Evolutionary conservation across 2,329 filamentous ascomycete genomes (phyloP), one percentile per base, ranked within the genome.

Genomic region (Cephalotrichum gorgonifer): DNA sequence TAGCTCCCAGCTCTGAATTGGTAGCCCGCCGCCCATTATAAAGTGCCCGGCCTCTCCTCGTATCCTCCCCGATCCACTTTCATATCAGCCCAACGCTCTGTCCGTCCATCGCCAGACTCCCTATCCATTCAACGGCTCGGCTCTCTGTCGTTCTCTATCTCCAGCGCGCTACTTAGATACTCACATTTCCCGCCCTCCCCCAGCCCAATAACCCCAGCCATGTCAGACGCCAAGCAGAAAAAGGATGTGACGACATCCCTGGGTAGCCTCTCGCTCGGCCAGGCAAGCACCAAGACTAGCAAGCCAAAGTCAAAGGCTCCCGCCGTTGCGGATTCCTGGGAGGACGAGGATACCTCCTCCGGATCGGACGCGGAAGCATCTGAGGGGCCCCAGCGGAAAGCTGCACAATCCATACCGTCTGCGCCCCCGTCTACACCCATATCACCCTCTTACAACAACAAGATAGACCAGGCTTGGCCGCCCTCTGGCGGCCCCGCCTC

Each of bases 391-490:
- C 9, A 6, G 17, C 20, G 22, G 17, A 39, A 39, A 22, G n/a
- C 6, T 20, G 20, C 35, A 23, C 47, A 51, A 30, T 55, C 55
- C 12, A 60, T 62, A 22, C 67, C 73, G 43, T 65, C 62, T 8
- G 76, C 81, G 20, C 84, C 84, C 26, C 83, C 83, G 2, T 80
- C 83, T 0, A 87, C 82, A 1, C 83, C 85, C 11, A 75, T 79
- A 55, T 79, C 79, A 0, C 76, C 80, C 3, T 71, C 67, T 11
- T 64, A 67, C 51, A 56, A 54, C 52, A 52, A 55, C 33, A 22
- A 9, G 52, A 58, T 56, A 46, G 56, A 43, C 44, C 41, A 2
- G 51, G 55, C 43, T 48, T 54, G 50, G 55, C 48, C n/a, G 45
- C 39, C 15, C 55, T 52, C 30, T 6, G 41, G 20, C 27, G 30